Conservation (phyloP, 2,329 filamentous ascomycete species). For the Seiridium unicorne region DNA sequence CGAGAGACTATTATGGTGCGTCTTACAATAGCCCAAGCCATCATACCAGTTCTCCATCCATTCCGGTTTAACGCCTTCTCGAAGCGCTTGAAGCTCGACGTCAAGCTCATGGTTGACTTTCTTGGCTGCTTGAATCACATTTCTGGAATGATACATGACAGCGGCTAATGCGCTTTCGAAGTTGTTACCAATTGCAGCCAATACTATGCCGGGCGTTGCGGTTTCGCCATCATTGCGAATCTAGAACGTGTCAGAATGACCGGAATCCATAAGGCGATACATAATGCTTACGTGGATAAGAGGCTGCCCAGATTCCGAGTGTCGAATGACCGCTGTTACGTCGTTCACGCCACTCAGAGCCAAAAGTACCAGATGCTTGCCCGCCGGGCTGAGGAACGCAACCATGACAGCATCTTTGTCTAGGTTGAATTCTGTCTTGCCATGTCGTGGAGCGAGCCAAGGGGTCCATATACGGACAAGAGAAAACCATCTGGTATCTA, state of each 20-base stretch:
- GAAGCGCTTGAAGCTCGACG: slow-evolving; percentile 43
- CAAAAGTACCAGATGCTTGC: slow-evolving; percentile 74
- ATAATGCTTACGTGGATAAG: slow-evolving; percentile 57
- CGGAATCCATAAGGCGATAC: background rate
- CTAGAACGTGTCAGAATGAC: slow-evolving; percentile 30
- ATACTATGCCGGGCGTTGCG: slow-evolving; percentile 55
- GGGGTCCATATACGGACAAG: slow-evolving; percentile 76
- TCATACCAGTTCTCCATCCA: slow-evolving; percentile 93
- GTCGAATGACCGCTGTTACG: slow-evolving; percentile 67
- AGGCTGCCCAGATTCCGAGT: slow-evolving; percentile 63
- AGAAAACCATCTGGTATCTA: slow-evolving; percentile 67
- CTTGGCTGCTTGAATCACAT: slow-evolving; percentile 51
- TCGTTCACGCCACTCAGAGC: slow-evolving; percentile 74
- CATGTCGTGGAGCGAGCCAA: slow-evolving; percentile 89
- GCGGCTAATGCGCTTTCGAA: slow-evolving; percentile 78
- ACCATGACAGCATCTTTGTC: slow-evolving; percentile 77
- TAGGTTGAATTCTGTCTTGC: slow-evolving; percentile 61
- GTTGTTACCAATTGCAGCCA: slow-evolving; percentile 69
- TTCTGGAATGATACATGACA: slow-evolving; percentile 84
- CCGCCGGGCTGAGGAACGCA: slow-evolving; percentile 71
- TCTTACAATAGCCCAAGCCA: slow-evolving; percentile 80
- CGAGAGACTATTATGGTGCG: background rate
- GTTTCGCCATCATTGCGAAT: slow-evolving; percentile 64
- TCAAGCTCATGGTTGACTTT: slow-evolving; percentile 39
- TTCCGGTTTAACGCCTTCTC: slow-evolving; percentile 50